Evolutionary conservation across 2,329 filamentous ascomycete genomes (phyloP), one percentile per base, ranked within the genome.

Genomic region (Verticillium isaacii): DNA sequence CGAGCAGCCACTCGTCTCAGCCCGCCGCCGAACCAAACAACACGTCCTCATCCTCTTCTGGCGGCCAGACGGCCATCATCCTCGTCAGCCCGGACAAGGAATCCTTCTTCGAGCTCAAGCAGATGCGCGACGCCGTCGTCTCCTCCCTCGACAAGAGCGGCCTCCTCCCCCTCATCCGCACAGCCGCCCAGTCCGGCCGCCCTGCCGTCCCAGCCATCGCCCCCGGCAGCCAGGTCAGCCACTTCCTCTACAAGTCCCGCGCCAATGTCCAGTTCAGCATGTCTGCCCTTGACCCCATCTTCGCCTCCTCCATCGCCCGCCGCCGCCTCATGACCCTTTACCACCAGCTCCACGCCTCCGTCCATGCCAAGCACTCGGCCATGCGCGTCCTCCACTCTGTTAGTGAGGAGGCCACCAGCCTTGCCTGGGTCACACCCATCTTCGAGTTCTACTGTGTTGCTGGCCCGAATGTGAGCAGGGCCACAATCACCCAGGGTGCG

Each of bases 361-460:
- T 95, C n/a, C 95, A 99, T 72, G 85, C 89, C 11, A 93, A 92
- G 69, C 89, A 93, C 67, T 87, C 91, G 2, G 89, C 93, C 66
- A 83, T 96, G 61, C 97, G 95, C 75, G 90, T 98, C 2, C 83
- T 96, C 64, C 92, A 98, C 73, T 87, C 85, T 65, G 86, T 91
- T 45, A 87, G 85, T 56, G 84, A 85, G n/a, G 89, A 92, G 57
- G 85, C 88, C 17, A 91, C 91, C 11, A 90, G 90, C 0, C 81
- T 99, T 37, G 94, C 91, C 2, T 99, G 95, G 95, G 85, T 91
- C 56, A 98, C 94, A 5, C 91, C 93, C 0, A 77, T 90, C 1
- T 98, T 98, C 70, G 95, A 99, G 73, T 86, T 99, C 64, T 99
- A 97, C 77, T 96, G 92, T 70, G 88, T 99, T n/a, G 92, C 93